Base-by-base conservation (phyloP, 2,329 filamentous ascomycete species). In the Dothideomycetidae sp. region DNA sequence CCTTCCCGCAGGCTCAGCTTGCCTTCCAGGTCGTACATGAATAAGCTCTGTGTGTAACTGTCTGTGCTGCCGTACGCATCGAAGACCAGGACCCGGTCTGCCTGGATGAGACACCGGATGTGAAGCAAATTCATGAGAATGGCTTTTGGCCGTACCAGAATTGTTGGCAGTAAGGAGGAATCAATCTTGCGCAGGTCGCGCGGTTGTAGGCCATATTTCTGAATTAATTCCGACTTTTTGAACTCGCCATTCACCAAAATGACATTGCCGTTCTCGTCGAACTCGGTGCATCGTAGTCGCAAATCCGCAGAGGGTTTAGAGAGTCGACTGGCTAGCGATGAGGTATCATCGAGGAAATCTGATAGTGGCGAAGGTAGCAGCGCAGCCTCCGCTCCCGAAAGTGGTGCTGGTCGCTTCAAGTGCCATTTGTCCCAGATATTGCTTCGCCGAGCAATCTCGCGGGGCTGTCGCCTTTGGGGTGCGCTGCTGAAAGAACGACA, bases 141-240 rank as follows among this genome's bases (percentile, higher is more conserved):
- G 3, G 88, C 84, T 5, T 81, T 86, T 5, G 84, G 85, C 21
- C 90, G 84, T 46, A 98, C 78, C 46, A 96, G 77, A 40, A 98
- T 96, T 53, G 94, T 86, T 5, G 90, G 90, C 14, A 98, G 73
- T 43, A 92, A 82, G 41, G 84, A 93, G 10, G 86, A 94, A 57
- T 98, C 90, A 53, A 98, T 94, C 62, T 98, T 98, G 50, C 90
- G 81, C 40, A 98, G 67, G 64, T 98, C 90, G 44, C 90, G 86
- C 39, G 90, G 88, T 33, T 94, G 71, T 16, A 96, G 71, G 29
- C 86, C 86, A 55, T 93, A 94, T 81, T 88, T 46, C 23, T 35
- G 36, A 57, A 94, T 96, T 32, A 98, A 67, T 62, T 98, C 90
- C 51, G 77, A 90, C 68, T 98, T 98, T 63, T 90, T 92, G 60